phyloP scores from a whole-genome alignment of 1,284 basidiomycete species.

The Flammula alnicola region DNA sequence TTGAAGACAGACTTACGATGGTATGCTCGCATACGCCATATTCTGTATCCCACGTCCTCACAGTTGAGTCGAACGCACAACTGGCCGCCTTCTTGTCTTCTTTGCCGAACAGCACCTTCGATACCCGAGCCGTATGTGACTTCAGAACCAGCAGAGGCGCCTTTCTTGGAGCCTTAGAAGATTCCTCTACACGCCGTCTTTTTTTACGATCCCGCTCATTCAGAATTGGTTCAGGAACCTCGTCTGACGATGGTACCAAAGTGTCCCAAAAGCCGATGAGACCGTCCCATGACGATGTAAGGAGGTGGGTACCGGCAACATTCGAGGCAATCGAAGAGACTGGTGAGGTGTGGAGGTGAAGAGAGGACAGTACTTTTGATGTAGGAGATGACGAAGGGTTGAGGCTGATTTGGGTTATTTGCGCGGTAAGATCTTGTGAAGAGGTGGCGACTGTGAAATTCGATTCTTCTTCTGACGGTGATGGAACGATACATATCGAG shows the following conservation, averaged over 20 bases:
- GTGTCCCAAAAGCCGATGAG: constrained; percentile 82
- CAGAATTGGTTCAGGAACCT: constrained; percentile 47
- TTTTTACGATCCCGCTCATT: constrained; percentile 57
- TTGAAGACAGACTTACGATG: constrained; percentile 55
- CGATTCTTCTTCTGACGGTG: constrained; percentile 30
- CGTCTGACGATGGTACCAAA: constrained; percentile 62
- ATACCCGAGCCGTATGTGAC: constrained; percentile 76
- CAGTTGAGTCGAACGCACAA: constrained; percentile 78
- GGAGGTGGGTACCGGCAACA: constrained; percentile 57
- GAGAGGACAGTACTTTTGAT: constrained; percentile 55
- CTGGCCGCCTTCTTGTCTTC: constrained; percentile 55
- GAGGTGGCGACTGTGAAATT: constrained; percentile 71
- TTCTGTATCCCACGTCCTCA: constrained; percentile 75
- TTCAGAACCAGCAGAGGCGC: constrained; percentile 71
- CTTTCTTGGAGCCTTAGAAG: constrained; percentile 50
- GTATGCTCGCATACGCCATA: constrained; percentile 68
- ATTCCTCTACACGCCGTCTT: constrained; percentile 32
- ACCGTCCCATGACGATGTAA: constrained; percentile 82
- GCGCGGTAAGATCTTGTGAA: constrained; percentile 83
- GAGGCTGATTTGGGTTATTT: constrained; percentile 59
- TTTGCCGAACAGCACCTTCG: constrained; percentile 57
- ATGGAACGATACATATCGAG: constrained; percentile 63
- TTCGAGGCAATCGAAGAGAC: constrained; percentile 70
- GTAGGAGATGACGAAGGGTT: constrained; percentile 29
- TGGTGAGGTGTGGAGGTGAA: constrained; percentile 78